Base-by-base conservation (phyloP, 371 early-diverging fungal genomes). In the Syncephalastrum monosporum region DNA sequence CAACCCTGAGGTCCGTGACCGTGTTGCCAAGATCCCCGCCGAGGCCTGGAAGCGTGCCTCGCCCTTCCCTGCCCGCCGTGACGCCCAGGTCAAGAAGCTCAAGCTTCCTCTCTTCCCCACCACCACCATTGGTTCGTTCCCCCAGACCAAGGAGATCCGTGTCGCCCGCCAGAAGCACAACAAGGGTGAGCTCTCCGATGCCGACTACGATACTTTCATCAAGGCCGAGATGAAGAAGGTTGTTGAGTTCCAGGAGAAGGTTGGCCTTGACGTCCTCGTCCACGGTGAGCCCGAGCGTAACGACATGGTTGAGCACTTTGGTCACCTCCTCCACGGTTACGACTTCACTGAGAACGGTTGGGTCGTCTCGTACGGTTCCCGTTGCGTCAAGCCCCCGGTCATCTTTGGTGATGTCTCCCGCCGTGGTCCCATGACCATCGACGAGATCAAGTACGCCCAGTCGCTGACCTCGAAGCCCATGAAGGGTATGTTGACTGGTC, bases 271-370 rank as follows among this genome's bases (percentile, higher is more conserved):
- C 72, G 93, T 97, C 57, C 75, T 97, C 42, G 97, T 97, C 55
- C 98, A 97, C 74, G 98, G 98, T 77, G 97, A 96, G 71, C 89
- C 89, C 53, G 96, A 96, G 73, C 92, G 95, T 82, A 94, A 91
- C 71, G 96, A 97, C 75, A 97, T 97, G 98, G 98, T 96, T 29
- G 96, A 95, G 72, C 93, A 91, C 85, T 96, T 95, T 82, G 93
- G 86, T 64, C 81, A 81, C 48, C 61, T 77, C 50, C 80, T 96
- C 53, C 78, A 89, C 63, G 97, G 98, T 56, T 95, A 92, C 77
- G 89, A 86, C 38, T 95, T 96, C 67, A 91, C 94, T 61, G 82
- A 89, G 71, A 91, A 93, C 74, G 98, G 97, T 42, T 97, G 97
- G 98, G 96, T 97, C 55, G 94, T 93, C 77, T 91, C 91, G 57